Evolutionary conservation across 78 protist species (phyloP), one percentile per base, ranked within the genome.

Genomic region (Chrysochromulina tobinii): DNA sequence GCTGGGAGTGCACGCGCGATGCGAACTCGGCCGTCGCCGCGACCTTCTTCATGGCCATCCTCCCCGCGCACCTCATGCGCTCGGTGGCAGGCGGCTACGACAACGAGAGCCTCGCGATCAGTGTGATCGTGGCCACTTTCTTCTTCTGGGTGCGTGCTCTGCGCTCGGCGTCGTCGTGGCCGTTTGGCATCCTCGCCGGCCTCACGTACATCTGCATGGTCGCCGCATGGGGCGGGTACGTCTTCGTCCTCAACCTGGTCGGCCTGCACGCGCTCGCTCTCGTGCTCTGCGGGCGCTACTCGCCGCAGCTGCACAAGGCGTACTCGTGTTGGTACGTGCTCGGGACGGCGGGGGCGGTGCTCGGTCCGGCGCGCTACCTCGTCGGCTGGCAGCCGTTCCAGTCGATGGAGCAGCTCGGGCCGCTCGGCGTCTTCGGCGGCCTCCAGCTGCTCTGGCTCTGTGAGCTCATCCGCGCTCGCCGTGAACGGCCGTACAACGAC

Each of bases 161-260:
- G 17, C 73, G 81, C 54, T 57, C 67, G 15, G 73, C 50, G 21
- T 0, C 12, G 14, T 66, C 81, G 61, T 87, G 73, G 83, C 83
- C 83, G 8, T 2, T 23, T 50, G 94, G 61, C 15, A 0, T 77
- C 50, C 57, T 92, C 55, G 67, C n/a, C 20, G 84, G 79, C 57
- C 17, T 89, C 14, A 0, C 67, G 6, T 92, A 92, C 89, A 2
- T 12, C 54, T 89, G 73, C 84, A 72, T 93, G 92, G 94, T 58
- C 25, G 75, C 94, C 25, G 72, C 89, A 2, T 93, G 94, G 94
- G 94, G 94, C 48, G 94, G 94, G 25, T 93, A 93, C 83, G 14
- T 89, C 77, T 92, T 87, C 25, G 89, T 72, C 54, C 69, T 92
- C 51, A 92, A 92, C 81, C 21, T 92, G 86, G 88, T 92, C 20